These are phyloP conservation scores for Epichloe amarillans DNA, from an alignment of 2,329 filamentous ascomycete genomes.

Conservation along the genomic window DNA sequence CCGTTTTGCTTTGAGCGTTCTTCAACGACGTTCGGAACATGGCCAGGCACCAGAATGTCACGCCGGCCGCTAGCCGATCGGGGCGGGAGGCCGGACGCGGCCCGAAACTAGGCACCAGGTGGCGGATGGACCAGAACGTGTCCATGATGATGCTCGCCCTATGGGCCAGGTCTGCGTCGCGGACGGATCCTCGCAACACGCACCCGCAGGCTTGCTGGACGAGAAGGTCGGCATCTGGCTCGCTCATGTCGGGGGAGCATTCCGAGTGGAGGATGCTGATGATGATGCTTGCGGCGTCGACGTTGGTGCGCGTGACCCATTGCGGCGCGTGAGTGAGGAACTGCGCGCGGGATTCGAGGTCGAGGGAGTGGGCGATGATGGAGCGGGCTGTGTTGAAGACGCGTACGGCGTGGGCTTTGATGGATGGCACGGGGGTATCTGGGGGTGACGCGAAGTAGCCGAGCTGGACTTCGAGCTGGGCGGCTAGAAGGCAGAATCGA, in stretches of 20 bases:
- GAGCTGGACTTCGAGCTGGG: slow-evolving; percentile 38
- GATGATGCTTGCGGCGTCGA: slow-evolving; percentile 32
- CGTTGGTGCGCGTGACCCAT: slow-evolving; percentile 33
- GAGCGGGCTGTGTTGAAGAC: slow-evolving; percentile 34
- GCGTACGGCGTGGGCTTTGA: slow-evolving; percentile 32
- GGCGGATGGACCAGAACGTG: slow-evolving; percentile 31
- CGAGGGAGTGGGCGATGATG: slow-evolving; percentile 28
- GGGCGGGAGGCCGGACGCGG: slow-evolving; percentile 28
- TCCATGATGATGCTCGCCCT: slow-evolving; percentile 34
- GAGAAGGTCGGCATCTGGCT: slow-evolving; percentile 17
- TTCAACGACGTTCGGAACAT: slow-evolving; percentile 31
- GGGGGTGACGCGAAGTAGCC: slow-evolving; percentile 35
- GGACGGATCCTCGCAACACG: slow-evolving; percentile 29
- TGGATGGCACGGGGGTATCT: slow-evolving; percentile 21
- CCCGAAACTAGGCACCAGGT: slow-evolving; percentile 24
- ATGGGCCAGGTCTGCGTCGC: slow-evolving; percentile 34
- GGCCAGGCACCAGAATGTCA: slow-evolving; percentile 36
- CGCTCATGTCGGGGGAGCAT: slow-evolving; percentile 21
- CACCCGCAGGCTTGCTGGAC: slow-evolving; percentile 21
- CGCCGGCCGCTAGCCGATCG: slow-evolving; percentile 33
- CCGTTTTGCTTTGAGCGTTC: slow-evolving; percentile 20
- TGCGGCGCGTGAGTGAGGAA: slow-evolving; percentile 35
- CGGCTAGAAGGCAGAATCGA: slow-evolving; percentile 33
- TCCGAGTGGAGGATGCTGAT: slow-evolving; percentile 32
- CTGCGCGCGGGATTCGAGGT: slow-evolving; percentile 26